Evolutionary conservation across 108 stramenopile species (phyloP).

Genomic region (Skeletonema costatum): DNA sequence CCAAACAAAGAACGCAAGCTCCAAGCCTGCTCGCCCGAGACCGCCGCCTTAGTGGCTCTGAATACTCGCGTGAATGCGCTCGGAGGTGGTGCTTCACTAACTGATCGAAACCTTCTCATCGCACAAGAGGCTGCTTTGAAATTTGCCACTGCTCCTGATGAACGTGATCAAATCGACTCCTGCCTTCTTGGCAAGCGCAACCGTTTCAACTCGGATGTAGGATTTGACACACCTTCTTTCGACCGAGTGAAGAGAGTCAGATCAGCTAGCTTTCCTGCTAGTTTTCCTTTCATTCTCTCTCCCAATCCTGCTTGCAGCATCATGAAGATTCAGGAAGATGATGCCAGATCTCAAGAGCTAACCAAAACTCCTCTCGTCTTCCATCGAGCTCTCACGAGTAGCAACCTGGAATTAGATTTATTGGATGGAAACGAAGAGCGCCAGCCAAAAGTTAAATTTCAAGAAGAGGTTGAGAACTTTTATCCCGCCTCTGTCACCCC

Average conservation of each 20-base stretch:
- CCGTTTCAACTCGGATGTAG: slow-evolving; percentile 3
- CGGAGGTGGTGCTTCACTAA: slow-evolving; percentile 31
- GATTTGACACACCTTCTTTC: neutral
- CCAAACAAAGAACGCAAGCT: neutral
- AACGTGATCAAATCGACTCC: slow-evolving; percentile 21
- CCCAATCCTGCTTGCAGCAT: slow-evolving; percentile 20
- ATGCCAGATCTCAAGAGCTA: neutral
- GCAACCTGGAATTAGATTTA: slow-evolving; percentile 20
- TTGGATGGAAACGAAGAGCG: slow-evolving; percentile 9
- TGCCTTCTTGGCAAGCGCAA: slow-evolving; percentile 30
- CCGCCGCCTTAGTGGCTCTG: slow-evolving; percentile 32
- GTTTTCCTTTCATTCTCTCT: slow-evolving; percentile 13
- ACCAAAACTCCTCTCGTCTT: slow-evolving; percentile 17
- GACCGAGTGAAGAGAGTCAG: slow-evolving; percentile 13
- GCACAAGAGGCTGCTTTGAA: slow-evolving; percentile 20
- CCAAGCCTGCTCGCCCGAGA: slow-evolving; percentile 9
- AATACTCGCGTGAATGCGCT: slow-evolving; percentile 43
- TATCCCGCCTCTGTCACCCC: slow-evolving; percentile 35
- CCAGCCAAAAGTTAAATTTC: slow-evolving; percentile 26
- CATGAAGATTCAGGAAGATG: slow-evolving; percentile 11
- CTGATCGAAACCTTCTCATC: slow-evolving; percentile 9
- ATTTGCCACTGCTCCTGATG: slow-evolving; percentile 8
- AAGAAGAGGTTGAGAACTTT: slow-evolving; percentile 18
- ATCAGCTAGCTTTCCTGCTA: slow-evolving; percentile 13
- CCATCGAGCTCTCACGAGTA: slow-evolving; percentile 3